These are phyloP conservation scores for Talaromyces ruber DNA, from an alignment of 495 filamentous ascomycete genomes.

Conservation along the genomic window DNA sequence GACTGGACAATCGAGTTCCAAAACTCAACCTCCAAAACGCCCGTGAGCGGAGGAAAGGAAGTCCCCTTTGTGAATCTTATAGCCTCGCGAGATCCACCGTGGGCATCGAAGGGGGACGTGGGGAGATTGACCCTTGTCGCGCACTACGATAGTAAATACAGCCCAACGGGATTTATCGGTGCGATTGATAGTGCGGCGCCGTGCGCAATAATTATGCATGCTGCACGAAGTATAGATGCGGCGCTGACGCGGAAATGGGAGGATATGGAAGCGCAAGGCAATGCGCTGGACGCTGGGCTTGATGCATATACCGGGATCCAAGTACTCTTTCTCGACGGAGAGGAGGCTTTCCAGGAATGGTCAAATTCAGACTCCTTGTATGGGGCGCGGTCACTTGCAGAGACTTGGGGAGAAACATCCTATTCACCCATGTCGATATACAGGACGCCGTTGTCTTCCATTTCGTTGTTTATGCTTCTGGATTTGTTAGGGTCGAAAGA, in stretches of 20 bases:
- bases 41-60: constrained; percentile 54
- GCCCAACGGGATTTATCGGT: constrained; percentile 83
- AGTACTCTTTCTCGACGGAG: constrained; percentile 84
- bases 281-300: constrained; percentile 33
- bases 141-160: constrained; percentile 84
- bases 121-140: constrained; percentile 79
- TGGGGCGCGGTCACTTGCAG: constrained; percentile 71
- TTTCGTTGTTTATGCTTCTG: constrained; percentile 85
- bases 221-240: constrained; percentile 67
- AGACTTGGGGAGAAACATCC: constrained; percentile 57
- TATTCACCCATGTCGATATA: constrained; percentile 66
- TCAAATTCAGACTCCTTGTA: constrained; percentile 75
- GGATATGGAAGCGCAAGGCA: constrained; percentile 52
- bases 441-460: constrained; percentile 63
- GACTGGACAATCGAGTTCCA: constrained; percentile 74
- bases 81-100: constrained; percentile 83
- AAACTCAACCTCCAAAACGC: constrained; percentile 78
- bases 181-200: constrained; percentile 90
- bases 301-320: constrained; percentile 78
- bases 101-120: constrained; percentile 61
- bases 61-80: constrained; percentile 85
- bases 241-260: constrained; percentile 77
- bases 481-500: constrained; percentile 71
- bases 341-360: constrained; percentile 85
- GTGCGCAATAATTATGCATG: constrained; percentile 86